Conservation (phyloP, 2,329 filamentous ascomycete species). For the Rhynchosporium graminicola region DNA sequence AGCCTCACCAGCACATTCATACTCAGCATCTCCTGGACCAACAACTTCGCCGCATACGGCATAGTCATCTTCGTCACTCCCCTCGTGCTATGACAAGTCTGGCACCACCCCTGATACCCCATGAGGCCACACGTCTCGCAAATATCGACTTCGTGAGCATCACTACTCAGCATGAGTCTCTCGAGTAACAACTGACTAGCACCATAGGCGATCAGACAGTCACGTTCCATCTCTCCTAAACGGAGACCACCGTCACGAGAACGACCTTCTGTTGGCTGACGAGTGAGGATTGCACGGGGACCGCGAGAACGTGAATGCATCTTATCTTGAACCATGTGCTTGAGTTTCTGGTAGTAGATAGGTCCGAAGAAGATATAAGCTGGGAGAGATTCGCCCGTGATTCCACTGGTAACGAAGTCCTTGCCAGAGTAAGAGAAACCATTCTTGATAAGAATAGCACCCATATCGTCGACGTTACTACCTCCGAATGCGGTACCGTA, state of each 20-base stretch:
- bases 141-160: conserved; percentile 88
- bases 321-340: conserved; percentile 99
- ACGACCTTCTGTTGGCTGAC: conserved; percentile 94
- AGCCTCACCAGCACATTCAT: conserved; percentile 98
- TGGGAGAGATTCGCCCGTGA: conserved; percentile 90
- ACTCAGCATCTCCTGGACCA: conserved; percentile 93
- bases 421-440: conserved; percentile 98
- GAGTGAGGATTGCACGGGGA: conserved; percentile 85
- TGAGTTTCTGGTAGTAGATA: conserved; percentile 99
- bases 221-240: conserved; percentile 97
- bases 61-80: conserved; percentile 92
- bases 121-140: conserved; percentile 94
- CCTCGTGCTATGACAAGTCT: conserved; percentile 83
- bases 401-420: conserved; percentile 92
- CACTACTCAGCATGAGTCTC: conserved; percentile 90
- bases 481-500: conserved; percentile 88
- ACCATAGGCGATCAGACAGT: conserved; percentile 96
- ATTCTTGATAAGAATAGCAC: conserved; percentile 76
- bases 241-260: conserved; percentile 89
- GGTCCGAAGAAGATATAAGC: conserved; percentile 98
- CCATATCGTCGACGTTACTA: conserved; percentile 87
- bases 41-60: conserved; percentile 93
- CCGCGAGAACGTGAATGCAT: conserved; percentile 96
- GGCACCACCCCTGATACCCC: conserved; percentile 93
- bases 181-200: conserved; percentile 90